Conservation (phyloP, 2,329 filamentous ascomycete genomes). For the Ophiostoma novo-ulmi region DNA sequence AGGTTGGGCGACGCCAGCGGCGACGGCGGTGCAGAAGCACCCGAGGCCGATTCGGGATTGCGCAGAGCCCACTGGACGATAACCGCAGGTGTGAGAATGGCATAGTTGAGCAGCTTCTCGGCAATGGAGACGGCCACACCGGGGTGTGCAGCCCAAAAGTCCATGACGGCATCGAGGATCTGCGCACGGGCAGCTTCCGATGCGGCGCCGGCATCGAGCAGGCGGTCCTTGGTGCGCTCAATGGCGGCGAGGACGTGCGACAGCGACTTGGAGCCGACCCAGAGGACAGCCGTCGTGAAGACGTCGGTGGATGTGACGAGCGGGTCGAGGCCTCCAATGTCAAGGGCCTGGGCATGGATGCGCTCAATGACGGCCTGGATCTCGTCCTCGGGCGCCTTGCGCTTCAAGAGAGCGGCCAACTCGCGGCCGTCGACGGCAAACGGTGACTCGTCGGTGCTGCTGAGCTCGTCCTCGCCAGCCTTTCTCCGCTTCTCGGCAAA, state of each 20-base stretch:
- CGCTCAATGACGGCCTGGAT: slow-evolving; percentile 74
- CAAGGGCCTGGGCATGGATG: slow-evolving; percentile 73
- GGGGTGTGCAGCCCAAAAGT: slow-evolving; percentile 89
- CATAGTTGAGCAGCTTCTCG: slow-evolving; percentile 96
- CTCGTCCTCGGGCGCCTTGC: slow-evolving; percentile 79
- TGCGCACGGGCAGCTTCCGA: slow-evolving; percentile 75
- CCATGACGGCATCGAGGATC: slow-evolving; percentile 83
- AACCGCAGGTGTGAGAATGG: slow-evolving; percentile 77
- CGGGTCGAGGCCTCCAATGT: slow-evolving; percentile 59
- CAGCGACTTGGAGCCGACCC: slow-evolving; percentile 88
- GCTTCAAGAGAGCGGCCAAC: slow-evolving; percentile 70
- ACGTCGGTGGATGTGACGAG: slow-evolving; percentile 85
- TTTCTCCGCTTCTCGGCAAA: slow-evolving; percentile 37
- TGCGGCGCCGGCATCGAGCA: slow-evolving; percentile 70
- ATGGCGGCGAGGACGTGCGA: slow-evolving; percentile 95
- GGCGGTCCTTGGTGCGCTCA: slow-evolving; percentile 84
- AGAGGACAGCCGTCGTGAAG: slow-evolving; percentile 89
- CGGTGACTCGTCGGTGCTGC: neutral
- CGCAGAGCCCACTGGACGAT: slow-evolving; percentile 84
- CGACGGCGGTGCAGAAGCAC: neutral
- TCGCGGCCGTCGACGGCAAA: slow-evolving; percentile 82
- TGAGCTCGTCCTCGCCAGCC: neutral
- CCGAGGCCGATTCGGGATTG: neutral
- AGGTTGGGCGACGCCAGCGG: slow-evolving; percentile 48
- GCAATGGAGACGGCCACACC: slow-evolving; percentile 88